Conservation (phyloP, 306 rosid species). For the Cercis canadensis region DNA sequence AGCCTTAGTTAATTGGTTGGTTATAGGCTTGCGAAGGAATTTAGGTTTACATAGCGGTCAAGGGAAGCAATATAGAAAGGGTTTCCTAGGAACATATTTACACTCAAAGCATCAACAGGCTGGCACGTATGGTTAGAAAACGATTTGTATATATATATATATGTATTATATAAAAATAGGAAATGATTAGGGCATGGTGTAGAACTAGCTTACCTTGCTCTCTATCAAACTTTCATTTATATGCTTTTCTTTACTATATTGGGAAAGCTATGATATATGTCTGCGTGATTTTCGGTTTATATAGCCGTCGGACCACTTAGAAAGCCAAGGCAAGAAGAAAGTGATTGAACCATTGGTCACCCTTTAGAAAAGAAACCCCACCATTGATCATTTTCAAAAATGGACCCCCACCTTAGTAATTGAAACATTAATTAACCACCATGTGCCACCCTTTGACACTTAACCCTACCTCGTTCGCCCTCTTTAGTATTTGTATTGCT, state of each 20-base stretch:
- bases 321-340: conserved; percentile 6
- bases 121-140: conserved; percentile 11
- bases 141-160: background rate
- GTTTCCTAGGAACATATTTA: background rate
- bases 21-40: too few relatives aligned
- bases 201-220: too few relatives aligned
- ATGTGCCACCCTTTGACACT: conserved; percentile 43
- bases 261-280: background rate
- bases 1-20: too few relatives aligned
- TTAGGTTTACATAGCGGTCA: too few relatives aligned
- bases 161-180: background rate
- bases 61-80: background rate
- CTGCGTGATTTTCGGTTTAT: conserved; percentile 43
- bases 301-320: background rate
- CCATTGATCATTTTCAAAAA: conserved; percentile 29
- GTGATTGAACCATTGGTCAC: background rate
- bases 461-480: conserved; percentile 11
- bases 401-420: conserved; percentile 26
- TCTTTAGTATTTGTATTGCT: conserved; percentile 11
- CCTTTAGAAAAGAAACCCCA: background rate
- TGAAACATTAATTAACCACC: too few relatives aligned
- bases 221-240: background rate
- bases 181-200: background rate
- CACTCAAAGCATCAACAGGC: background rate
- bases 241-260: background rate